Evolutionary conservation across 768 basidiomycete species (phyloP).

Genomic region (Kwoniella shandongensis): DNA sequence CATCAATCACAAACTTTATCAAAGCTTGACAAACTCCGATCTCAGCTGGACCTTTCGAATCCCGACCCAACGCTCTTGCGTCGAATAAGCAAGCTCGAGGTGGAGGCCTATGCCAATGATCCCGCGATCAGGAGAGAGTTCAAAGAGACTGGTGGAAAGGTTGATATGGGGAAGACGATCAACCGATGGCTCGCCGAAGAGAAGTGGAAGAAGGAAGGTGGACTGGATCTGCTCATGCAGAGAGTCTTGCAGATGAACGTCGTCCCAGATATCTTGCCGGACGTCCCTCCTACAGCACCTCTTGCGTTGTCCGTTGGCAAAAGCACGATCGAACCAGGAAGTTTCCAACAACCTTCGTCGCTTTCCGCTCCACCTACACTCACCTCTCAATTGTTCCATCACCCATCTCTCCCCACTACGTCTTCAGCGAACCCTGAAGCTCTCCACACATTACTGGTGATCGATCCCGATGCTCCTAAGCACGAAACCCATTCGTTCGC

Average conservation of each 20-base stretch:
- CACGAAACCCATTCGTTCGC: slow-evolving; percentile 62
- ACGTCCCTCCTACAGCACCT: slow-evolving; percentile 70
- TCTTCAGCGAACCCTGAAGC: slow-evolving; percentile 59
- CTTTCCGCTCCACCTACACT: slow-evolving; percentile 70
- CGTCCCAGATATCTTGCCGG: slow-evolving; percentile 78
- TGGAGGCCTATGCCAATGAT: slow-evolving; percentile 80
- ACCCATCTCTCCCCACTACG: slow-evolving; percentile 30
- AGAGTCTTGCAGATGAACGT: slow-evolving; percentile 87
- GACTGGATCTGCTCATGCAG: slow-evolving; percentile 89
- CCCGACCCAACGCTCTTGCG: slow-evolving; percentile 57
- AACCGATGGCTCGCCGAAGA: slow-evolving; percentile 74
- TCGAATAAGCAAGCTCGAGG: slow-evolving; percentile 64
- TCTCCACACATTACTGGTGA: slow-evolving; percentile 81
- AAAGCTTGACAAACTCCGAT: slow-evolving; percentile 57
- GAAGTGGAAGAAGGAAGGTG: slow-evolving; percentile 80
- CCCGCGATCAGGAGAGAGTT: slow-evolving; percentile 78
- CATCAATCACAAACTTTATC: slow-evolving; percentile 62
- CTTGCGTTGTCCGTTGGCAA: slow-evolving; percentile 62
- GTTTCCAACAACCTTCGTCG: slow-evolving; percentile 44
- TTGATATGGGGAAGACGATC: slow-evolving; percentile 33
- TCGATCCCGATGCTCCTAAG: slow-evolving; percentile 90
- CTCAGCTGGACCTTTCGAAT: slow-evolving; percentile 35
- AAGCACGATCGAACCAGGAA: slow-evolving; percentile 32
- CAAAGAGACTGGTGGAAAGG: slow-evolving; percentile 62
- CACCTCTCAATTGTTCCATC: slow-evolving; percentile 74